Evolutionary conservation across 106 monocot species (phyloP), one percentile per base, ranked within the genome.

Genomic region (Chionographis japonica): DNA sequence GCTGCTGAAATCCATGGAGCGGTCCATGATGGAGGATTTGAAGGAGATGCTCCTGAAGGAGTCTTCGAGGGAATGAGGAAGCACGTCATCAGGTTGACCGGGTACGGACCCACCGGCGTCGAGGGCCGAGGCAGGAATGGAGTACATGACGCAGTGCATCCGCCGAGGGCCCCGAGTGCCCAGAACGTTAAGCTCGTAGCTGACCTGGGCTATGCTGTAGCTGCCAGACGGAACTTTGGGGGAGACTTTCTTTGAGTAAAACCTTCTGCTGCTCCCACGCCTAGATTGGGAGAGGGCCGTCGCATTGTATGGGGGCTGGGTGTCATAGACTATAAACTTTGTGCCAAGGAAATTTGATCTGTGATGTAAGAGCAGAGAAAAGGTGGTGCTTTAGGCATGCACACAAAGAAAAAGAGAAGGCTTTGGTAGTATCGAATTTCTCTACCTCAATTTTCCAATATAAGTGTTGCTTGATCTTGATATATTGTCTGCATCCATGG

Each of bases 341-440:
- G 83, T 79, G 13, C 78, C 83, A 52, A 83, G 78, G 62, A 90
- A 83, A 75, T 90, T 90, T 55, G 90, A 86, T 72, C 90, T 90
- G 68, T 38, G 20, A 67, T 58, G 19, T 40, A 51, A 40, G 18
- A 35, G 1, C 27, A 53, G 16, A 36, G 18, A 46, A 0, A 54
- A 49, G 12, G 59, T 40, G 12, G 2, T 27, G 27, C 56, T 8
- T 35, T 4, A 16, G 27, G 27, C 27, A 12, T 42, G 42, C 1
- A 38, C 14, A 10, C 7, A 3, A 40, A 2, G 4, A 38, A 12
- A 58, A 46, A 8, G n/a, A 4, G 55, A 41, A 18, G 50, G 46
- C 13, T 51, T 2, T 51, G 12, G 0, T 18, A 5, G 15, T n/a
- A 56, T n/a, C 4, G 18, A 35, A 75, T 6, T 61, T 37, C 19